Percentiles rank a stretch among this genome's conserved stretches.
These are phyloP conservation scores for Silene conica DNA, from an alignment of 148 eudicot genomes.

Conservation along the genomic window DNA sequence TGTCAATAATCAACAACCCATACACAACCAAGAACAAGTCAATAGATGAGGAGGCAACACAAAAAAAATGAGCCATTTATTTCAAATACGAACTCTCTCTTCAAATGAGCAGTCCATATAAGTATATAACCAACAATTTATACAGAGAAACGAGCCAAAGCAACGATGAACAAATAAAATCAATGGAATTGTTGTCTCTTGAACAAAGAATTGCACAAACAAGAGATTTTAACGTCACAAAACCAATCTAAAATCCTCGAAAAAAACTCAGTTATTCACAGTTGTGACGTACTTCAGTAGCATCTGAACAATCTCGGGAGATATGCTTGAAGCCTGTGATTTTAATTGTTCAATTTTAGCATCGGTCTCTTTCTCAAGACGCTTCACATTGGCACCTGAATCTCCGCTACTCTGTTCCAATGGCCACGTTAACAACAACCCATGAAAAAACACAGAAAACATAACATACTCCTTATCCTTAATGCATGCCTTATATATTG, in stretches of 20 bases:
- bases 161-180: slow-evolving; percentile 19
- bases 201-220: slow-evolving; percentile 1
- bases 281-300: slow-evolving; percentile 77
- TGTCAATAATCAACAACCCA: too few species aligned
- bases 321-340: slow-evolving; percentile 60
- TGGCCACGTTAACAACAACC: background rate
- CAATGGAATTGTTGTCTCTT: slow-evolving; percentile 10
- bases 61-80: background rate
- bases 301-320: slow-evolving; percentile 77
- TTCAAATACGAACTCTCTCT: background rate
- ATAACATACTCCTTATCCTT: too few species aligned
- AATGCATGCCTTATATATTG: too few species aligned
- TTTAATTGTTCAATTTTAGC: slow-evolving; percentile 65
- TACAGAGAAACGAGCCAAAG: background rate
- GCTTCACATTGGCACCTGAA: slow-evolving; percentile 96
- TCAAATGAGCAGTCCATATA: background rate
- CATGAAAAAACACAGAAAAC: background rate
- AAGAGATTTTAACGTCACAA: background rate
- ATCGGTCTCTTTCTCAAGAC: slow-evolving; percentile 79
- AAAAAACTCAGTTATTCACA: slow-evolving; percentile 48
- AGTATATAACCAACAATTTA: too few species aligned
- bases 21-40: too few species aligned
- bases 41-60: background rate
- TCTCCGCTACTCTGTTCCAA: slow-evolving; percentile 80
- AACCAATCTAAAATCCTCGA: slow-evolving; percentile 1